Percentiles rank a stretch among this genome's conserved stretches.
Evolutionary conservation across 768 basidiomycete genomes (phyloP).

Genomic region (Podaxis rugospora): DNA sequence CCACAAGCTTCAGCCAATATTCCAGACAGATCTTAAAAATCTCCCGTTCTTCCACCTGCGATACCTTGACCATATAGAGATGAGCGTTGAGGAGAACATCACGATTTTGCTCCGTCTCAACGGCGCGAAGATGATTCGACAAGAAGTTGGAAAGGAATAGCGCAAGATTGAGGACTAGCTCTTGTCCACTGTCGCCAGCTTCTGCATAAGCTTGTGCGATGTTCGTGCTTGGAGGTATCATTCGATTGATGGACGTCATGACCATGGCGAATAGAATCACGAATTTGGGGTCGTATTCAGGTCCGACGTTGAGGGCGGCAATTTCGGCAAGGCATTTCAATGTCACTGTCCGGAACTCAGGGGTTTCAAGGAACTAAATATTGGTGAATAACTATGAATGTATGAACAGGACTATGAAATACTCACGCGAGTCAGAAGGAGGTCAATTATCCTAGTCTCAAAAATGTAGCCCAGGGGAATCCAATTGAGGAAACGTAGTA

Average conservation of each 20-base stretch:
- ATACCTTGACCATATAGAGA: conserved; percentile 97
- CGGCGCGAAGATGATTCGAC: conserved; percentile 86
- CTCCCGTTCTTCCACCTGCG: conserved; percentile 96
- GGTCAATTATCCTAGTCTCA: conserved; percentile 95
- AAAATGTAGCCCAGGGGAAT: conserved; percentile 99
- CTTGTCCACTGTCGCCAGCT: conserved; percentile 89
- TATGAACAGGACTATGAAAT: conserved; percentile 2
- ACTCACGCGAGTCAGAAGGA: conserved; percentile 85
- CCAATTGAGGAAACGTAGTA: conserved; percentile 97
- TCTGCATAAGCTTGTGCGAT: conserved; percentile 89
- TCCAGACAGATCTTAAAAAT: conserved; percentile 99
- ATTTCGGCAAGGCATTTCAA: conserved; percentile 97
- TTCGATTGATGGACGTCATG: conserved; percentile 95
- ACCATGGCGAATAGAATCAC: conserved; percentile 97
- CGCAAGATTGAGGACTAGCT: conserved; percentile 94
- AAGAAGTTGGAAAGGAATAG: conserved; percentile 98
- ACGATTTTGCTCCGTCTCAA: conserved; percentile 87
- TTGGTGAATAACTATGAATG: conserved; percentile 10
- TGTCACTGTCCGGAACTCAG: conserved; percentile 96
- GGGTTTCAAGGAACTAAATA: conserved; percentile 87
- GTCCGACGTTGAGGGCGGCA: conserved; percentile 87
- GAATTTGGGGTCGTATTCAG: conserved; percentile 98
- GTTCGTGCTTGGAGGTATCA: conserved; percentile 94
- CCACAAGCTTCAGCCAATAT: conserved; percentile 95
- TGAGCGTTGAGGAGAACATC: conserved; percentile 96